These are phyloP conservation scores for Taphrina deformans DNA, from an alignment of 1,139 yeast genomes.

Conservation along the genomic window DNA sequence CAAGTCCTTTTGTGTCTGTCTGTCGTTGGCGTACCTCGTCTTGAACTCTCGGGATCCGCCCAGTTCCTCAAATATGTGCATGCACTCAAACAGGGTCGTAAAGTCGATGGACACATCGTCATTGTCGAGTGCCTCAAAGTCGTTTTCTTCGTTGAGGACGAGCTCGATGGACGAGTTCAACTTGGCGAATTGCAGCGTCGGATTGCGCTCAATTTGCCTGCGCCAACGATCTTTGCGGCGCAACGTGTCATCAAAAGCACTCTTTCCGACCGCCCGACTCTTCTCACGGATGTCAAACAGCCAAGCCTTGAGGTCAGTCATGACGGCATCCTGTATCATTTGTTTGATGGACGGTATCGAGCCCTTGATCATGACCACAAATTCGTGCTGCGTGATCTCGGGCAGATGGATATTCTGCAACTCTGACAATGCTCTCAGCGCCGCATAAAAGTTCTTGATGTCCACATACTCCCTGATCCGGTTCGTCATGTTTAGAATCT, in stretches of 20 bases:
- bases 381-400: constrained; percentile 71
- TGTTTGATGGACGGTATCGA: constrained; percentile 76
- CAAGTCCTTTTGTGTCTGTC: constrained; percentile 71
- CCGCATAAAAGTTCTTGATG: constrained; percentile 76
- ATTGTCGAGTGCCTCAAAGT: constrained; percentile 52
- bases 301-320: constrained; percentile 71
- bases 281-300: constrained; percentile 62
- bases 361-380: constrained; percentile 59
- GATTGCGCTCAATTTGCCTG: constrained; percentile 47
- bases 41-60: constrained; percentile 63
- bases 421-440: constrained; percentile 71
- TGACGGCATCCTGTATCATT: constrained; percentile 76
- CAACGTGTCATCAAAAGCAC: constrained; percentile 57
- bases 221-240: constrained; percentile 63
- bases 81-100: constrained; percentile 75
- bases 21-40: constrained; percentile 66
- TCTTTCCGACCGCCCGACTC: constrained; percentile 60
- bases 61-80: constrained; percentile 75
- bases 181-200: constrained; percentile 59
- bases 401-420: constrained; percentile 65
- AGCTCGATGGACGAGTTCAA: constrained; percentile 84
- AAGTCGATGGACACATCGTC: constrained; percentile 56
- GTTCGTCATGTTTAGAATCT: constrained; percentile 81
- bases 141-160: constrained; percentile 52
- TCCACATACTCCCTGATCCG: constrained; percentile 79